Percentiles rank a stretch among this genome's conserved stretches.
These are phyloP conservation scores for Fusarium aywerte DNA, from an alignment of 2,329 filamentous ascomycete genomes.

Conservation along the genomic window DNA sequence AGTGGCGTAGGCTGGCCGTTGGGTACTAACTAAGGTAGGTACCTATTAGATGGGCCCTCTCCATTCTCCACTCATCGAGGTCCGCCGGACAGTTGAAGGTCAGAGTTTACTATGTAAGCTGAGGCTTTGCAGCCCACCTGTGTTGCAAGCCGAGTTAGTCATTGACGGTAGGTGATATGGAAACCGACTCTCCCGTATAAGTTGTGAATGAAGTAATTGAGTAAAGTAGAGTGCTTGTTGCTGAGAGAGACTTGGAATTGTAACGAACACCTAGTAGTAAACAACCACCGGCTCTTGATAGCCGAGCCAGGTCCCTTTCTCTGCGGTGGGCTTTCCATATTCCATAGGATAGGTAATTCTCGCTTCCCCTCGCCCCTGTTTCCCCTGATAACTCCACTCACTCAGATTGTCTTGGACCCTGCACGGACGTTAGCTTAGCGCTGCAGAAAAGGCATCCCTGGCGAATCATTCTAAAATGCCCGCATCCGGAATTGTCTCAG, in stretches of 20 bases:
- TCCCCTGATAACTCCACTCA: constrained; percentile 19
- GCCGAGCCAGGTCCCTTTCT: constrained; percentile 8
- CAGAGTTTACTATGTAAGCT: neutral
- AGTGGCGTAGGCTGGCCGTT: neutral
- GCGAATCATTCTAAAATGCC: constrained; percentile 30
- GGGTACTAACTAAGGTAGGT: neutral
- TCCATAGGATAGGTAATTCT: neutral
- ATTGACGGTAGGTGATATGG: neutral
- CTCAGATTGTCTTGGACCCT: constrained; percentile 42
- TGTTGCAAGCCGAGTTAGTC: neutral
- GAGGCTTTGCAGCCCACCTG: neutral
- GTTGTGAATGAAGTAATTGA: neutral
- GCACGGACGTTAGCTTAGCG: constrained; percentile 27
- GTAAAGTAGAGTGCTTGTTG: neutral
- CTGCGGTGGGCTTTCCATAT: constrained; percentile 12
- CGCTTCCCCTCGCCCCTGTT: constrained; percentile 22
- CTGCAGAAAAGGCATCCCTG: constrained; percentile 14
- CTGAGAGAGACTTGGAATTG: constrained; percentile 1
- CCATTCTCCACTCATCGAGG: neutral
- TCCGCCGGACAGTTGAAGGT: neutral
- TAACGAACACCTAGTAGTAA: neutral
- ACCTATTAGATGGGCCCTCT: neutral
- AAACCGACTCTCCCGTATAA: neutral
- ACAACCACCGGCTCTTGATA: constrained; percentile 1
- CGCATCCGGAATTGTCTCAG: constrained; percentile 23